Conservation (phyloP, 1,284 basidiomycete species). For the Tilletia walkeri region DNA sequence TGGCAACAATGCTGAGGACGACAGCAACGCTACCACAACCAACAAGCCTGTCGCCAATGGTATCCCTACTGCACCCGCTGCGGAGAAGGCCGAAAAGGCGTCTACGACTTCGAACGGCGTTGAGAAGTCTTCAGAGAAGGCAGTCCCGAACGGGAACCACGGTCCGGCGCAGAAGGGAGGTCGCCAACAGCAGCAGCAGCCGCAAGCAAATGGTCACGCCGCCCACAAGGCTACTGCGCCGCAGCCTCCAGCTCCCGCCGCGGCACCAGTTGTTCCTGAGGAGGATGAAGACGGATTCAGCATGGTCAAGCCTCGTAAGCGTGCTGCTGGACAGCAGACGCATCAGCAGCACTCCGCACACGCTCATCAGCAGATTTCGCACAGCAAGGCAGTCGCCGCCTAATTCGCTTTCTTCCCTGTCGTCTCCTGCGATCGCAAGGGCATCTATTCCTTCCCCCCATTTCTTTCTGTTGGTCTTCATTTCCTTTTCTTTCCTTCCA, state of each 20-base stretch:
- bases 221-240: slow-evolving; percentile 8
- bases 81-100: not conserved
- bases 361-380: slow-evolving; percentile 10
- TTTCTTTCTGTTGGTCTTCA: not conserved
- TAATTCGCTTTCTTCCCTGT: not conserved
- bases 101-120: not conserved
- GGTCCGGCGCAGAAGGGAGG: not conserved
- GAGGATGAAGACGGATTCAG: slow-evolving; percentile 17
- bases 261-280: not conserved
- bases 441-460: not conserved
- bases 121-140: not conserved
- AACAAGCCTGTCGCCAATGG: not conserved
- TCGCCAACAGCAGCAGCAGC: not conserved
- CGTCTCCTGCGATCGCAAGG: not conserved
- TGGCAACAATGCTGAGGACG: not conserved
- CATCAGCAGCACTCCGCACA: not conserved
- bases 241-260: not conserved
- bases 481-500: not conserved
- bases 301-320: slow-evolving; percentile 14
- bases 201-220: slow-evolving; percentile 1
- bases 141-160: slow-evolving; percentile 12
- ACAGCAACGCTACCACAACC: not conserved
- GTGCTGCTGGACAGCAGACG: slow-evolving; percentile 1
- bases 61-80: not conserved
- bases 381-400: slow-evolving; percentile 14